Conservation (phyloP, 2,329 filamentous ascomycete species). For the Nigrospora oryzae region DNA sequence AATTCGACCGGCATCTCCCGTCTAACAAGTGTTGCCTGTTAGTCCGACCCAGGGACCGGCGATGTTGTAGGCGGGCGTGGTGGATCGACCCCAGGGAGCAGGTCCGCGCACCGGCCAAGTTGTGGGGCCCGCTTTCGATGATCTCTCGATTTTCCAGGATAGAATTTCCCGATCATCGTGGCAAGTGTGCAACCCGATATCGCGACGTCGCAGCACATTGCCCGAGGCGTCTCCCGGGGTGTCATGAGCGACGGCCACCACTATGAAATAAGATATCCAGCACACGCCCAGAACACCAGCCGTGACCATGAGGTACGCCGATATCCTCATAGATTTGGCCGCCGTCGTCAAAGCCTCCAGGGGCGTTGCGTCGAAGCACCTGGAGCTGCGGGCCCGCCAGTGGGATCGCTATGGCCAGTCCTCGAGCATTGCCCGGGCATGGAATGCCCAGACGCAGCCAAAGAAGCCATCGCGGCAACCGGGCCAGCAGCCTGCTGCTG, state of each 20-base stretch:
- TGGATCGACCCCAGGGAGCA: neutral
- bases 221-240: neutral
- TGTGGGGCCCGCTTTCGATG: too few relatives aligned
- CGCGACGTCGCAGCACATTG: neutral
- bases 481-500: neutral
- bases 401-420: conserved; percentile 39
- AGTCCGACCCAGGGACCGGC: neutral
- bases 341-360: conserved; percentile 63
- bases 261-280: too few relatives aligned
- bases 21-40: neutral
- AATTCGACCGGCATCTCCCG: neutral
- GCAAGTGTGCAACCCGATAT: too few relatives aligned
- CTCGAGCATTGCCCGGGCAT: conserved; percentile 30
- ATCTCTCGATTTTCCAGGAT: neutral
- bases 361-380: conserved; percentile 55
- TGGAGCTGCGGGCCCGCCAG: conserved; percentile 47
- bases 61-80: neutral
- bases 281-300: neutral
- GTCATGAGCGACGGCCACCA: too few relatives aligned
- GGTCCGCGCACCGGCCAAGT: too few relatives aligned
- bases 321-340: conserved; percentile 59
- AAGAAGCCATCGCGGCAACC: neutral
- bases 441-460: conserved; percentile 15
- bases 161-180: neutral
- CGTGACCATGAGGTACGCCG: conserved; percentile 49